These are phyloP conservation scores for Fusarium begoniae DNA, from an alignment of 2,329 filamentous ascomycete species.

Conservation along the genomic window DNA sequence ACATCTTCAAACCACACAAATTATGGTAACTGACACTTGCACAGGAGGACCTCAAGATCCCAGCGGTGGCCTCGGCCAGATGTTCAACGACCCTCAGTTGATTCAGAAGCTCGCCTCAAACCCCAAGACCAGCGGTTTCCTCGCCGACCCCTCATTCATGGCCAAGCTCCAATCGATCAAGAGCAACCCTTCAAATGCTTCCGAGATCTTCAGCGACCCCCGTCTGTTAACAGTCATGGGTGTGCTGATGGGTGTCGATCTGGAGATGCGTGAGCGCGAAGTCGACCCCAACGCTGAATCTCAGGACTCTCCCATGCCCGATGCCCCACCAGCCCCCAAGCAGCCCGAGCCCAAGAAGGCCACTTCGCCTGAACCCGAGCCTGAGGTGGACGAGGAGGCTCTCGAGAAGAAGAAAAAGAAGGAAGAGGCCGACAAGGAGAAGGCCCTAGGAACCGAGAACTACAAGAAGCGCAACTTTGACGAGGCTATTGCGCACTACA, in stretches of 20 bases:
- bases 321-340: constrained; percentile 58
- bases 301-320: constrained; percentile 78
- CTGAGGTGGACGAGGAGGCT: constrained; percentile 84
- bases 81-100: constrained; percentile 94
- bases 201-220: constrained; percentile 86
- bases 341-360: constrained; percentile 64
- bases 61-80: constrained; percentile 80
- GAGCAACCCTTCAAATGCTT: constrained; percentile 80
- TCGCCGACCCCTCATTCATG: constrained; percentile 90
- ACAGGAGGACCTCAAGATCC: constrained; percentile 62
- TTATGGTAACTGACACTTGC: constrained; percentile 1
- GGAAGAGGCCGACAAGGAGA: constrained; percentile 92
- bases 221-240: constrained; percentile 94
- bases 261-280: constrained; percentile 63
- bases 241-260: constrained; percentile 91
- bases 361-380: constrained; percentile 68
- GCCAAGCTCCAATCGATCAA: constrained; percentile 83
- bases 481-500: constrained; percentile 92
- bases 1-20: not conserved
- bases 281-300: constrained; percentile 48
- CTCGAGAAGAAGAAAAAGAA: constrained; percentile 88
- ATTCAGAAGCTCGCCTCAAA: constrained; percentile 91
- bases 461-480: constrained; percentile 99
- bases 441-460: constrained; percentile 89
- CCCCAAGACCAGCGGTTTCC: constrained; percentile 86